These are phyloP conservation scores for Cylindrotheca fusiformis DNA, from an alignment of 108 stramenopile species.

Conservation along the genomic window DNA sequence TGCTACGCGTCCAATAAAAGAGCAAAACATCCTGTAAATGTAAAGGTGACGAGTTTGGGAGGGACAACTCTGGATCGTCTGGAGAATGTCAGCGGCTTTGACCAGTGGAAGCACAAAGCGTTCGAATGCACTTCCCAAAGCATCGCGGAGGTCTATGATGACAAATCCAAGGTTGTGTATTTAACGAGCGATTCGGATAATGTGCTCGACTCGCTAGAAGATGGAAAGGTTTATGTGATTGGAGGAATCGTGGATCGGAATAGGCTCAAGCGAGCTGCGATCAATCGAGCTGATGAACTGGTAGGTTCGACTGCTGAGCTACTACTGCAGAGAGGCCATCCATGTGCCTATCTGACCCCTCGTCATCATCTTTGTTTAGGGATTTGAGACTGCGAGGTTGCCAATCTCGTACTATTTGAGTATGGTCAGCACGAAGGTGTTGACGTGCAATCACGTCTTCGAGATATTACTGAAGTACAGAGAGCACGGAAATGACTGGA, in stretches of 20 bases:
- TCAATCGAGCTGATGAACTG: constrained; percentile 58
- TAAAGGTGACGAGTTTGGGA: constrained; percentile 40
- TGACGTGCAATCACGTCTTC: constrained; percentile 85
- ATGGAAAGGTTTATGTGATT: constrained; percentile 72
- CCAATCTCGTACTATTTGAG: constrained; percentile 61
- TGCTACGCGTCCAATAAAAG: constrained; percentile 66
- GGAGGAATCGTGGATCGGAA: constrained; percentile 90
- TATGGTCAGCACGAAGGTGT: constrained; percentile 55
- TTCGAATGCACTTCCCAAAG: constrained; percentile 41
- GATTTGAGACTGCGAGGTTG: constrained; percentile 67
- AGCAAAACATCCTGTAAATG: constrained; percentile 46
- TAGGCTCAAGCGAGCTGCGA: constrained; percentile 60
- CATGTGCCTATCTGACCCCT: too few relatives aligned
- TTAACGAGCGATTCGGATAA: constrained; percentile 79
- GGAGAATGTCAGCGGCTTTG: constrained; percentile 75
- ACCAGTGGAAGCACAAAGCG: constrained; percentile 60
- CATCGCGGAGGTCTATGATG: constrained; percentile 46
- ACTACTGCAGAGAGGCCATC: too few relatives aligned
- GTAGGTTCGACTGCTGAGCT: too few relatives aligned
- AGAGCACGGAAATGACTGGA: constrained; percentile 70
- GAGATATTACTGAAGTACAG: constrained; percentile 71
- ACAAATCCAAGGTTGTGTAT: constrained; percentile 56
- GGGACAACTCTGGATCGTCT: constrained; percentile 47
- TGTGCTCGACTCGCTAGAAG: constrained; percentile 47
- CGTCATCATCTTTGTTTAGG: constrained; percentile 9